A percentile compares a stretch with the other conserved stretches of the same genome.
These are phyloP conservation scores for Orobanche coerulescens DNA, from an alignment of 257 asterid genomes.

Conservation along the genomic window DNA sequence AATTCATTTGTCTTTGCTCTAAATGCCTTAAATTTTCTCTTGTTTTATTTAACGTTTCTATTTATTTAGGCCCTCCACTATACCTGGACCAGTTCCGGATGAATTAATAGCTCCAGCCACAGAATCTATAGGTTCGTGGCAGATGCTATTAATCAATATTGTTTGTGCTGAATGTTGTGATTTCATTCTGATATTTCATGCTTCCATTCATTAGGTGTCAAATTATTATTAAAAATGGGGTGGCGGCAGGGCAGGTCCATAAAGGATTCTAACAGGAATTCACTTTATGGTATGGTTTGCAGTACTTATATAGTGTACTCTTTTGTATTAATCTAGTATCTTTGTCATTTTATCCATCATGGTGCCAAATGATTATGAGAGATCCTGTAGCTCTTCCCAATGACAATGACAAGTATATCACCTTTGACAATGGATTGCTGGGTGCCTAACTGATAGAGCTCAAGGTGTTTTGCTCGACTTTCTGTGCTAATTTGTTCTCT, in stretches of 20 bases:
- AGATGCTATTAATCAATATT: slow-evolving; percentile 11
- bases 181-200: slow-evolving; percentile 12
- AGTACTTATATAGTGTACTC: neutral
- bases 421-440: slow-evolving; percentile 8
- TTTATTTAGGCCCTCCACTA: slow-evolving; percentile 61
- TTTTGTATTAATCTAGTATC: neutral
- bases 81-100: slow-evolving; percentile 97
- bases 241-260: slow-evolving; percentile 92
- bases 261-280: slow-evolving; percentile 47
- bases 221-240: slow-evolving; percentile 87
- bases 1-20: neutral
- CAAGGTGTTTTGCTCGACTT: neutral
- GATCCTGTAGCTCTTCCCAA: neutral
- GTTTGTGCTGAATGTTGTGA: slow-evolving; percentile 14
- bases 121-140: slow-evolving; percentile 71
- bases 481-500: neutral
- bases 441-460: slow-evolving; percentile 8
- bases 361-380: slow-evolving; percentile 13
- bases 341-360: neutral
- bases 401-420: slow-evolving; percentile 3
- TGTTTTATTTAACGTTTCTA: slow-evolving; percentile 14
- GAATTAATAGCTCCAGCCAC: slow-evolving; percentile 70
- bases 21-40: slow-evolving; percentile 1
- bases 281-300: slow-evolving; percentile 49
- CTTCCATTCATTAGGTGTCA: slow-evolving; percentile 55